Evolutionary conservation across 78 protist species (phyloP), one percentile per base, ranked within the genome.

Genomic region (Dictyostelium intermedium): DNA sequence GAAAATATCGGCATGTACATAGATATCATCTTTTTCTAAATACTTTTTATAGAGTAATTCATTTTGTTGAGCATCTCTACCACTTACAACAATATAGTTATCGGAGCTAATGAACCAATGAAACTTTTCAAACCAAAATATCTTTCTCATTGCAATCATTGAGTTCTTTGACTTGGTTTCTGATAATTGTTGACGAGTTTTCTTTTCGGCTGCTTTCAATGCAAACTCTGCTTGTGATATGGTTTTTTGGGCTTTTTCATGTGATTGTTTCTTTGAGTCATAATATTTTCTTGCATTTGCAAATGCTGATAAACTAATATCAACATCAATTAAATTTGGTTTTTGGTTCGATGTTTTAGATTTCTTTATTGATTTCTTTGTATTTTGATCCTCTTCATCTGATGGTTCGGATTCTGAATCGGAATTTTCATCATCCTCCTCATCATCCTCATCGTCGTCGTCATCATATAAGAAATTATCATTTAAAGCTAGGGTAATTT

Each of bases 51-150:
- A 95, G 70, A 95, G 97, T 34, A 96, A 2, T 86, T 99, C 99
- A 86, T 98, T 98, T 92, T 98, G 99, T 84, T 97, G 99, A 37
- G 94, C 97, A 78, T 99, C 99, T 25, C 97, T 77, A 5, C 99
- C 99, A 20, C 95, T 60, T 10, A 99, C 47, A 9, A 99, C 99
- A 25, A 99, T 80, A 53, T 91, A 97, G 60, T 96, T 97, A 72
- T 98, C 98, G 11, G 98, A 86, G 14, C 96, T 82, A 86, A 99
- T 78, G 83, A 99, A 99, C 99, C 99, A 99, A 43, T 91, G 43
- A 77, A 99, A 99, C 96, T 98, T 98, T 50, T 99, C 99, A 95
- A 98, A 99, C 99, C 99, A 99, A 63, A 91, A 96, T 18, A 92
- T 69, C 83, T 93, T 95, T 47, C 99, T 93, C 86, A 92, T 30